phyloP scores from a whole-genome alignment of 225 moss, liverwort and hornwort genomes.

The Bryum argenteum region DNA sequence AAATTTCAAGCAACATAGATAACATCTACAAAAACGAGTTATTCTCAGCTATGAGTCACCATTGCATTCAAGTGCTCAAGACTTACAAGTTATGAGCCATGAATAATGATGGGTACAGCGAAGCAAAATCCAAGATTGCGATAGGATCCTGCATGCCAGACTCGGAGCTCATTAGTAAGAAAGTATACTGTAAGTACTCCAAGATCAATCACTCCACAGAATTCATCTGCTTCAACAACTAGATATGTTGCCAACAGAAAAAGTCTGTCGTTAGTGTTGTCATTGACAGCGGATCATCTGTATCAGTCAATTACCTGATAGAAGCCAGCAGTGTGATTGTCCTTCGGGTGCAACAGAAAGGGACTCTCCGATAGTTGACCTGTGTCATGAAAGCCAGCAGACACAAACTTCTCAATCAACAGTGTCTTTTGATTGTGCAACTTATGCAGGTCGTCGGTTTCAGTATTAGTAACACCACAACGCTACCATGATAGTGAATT shows the following conservation, averaged over 20 bases:
- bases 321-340: slow-evolving; percentile 56
- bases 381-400: slow-evolving; percentile 30
- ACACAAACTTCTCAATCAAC: slow-evolving; percentile 18
- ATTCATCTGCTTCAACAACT: slow-evolving; percentile 21
- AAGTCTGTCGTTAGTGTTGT: slow-evolving; percentile 6
- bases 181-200: slow-evolving; percentile 11
- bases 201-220: slow-evolving; percentile 1
- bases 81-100: slow-evolving; percentile 69
- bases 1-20: slow-evolving; percentile 15
- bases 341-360: slow-evolving; percentile 64
- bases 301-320: slow-evolving; percentile 48
- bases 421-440: not conserved
- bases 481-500: slow-evolving; percentile 18
- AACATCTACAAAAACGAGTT: slow-evolving; percentile 2
- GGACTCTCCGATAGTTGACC: slow-evolving; percentile 70
- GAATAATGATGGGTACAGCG: slow-evolving; percentile 66
- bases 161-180: slow-evolving; percentile 23
- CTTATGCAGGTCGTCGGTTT: not conserved
- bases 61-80: slow-evolving; percentile 19
- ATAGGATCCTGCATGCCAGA: slow-evolving; percentile 56
- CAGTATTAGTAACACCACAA: slow-evolving; percentile 18
- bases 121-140: slow-evolving; percentile 68
- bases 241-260: slow-evolving; percentile 3
- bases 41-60: not conserved
- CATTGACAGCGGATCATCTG: slow-evolving; percentile 23